Evolutionary conservation across 495 filamentous ascomycete species (phyloP).

Genomic region (Rostrohypoxylon terebratum): DNA sequence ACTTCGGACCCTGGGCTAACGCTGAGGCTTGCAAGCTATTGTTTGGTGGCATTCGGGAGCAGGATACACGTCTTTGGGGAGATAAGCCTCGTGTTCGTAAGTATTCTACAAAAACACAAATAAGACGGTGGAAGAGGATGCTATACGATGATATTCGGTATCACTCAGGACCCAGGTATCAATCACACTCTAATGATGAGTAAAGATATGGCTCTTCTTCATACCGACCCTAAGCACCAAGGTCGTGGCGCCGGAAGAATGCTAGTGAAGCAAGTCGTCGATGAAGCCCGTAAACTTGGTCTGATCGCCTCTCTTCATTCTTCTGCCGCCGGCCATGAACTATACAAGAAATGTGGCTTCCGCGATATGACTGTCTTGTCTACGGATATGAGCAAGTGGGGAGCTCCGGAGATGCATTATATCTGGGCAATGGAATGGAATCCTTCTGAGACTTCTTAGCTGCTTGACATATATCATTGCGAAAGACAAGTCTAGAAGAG

Average conservation of each 20-base stretch:
- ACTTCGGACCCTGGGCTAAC: slow-evolving; percentile 46
- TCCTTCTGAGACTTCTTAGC: slow-evolving; percentile 7
- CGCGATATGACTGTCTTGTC: slow-evolving; percentile 42
- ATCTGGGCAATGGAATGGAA: slow-evolving; percentile 39
- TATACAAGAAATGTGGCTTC: slow-evolving; percentile 51
- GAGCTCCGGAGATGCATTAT: slow-evolving; percentile 14
- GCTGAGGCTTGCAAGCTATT: slow-evolving; percentile 49
- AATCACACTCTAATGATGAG: not conserved
- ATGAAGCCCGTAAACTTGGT: slow-evolving; percentile 39
- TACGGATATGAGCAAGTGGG: slow-evolving; percentile 37
- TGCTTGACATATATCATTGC: not conserved
- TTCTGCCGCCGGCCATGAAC: slow-evolving; percentile 34
- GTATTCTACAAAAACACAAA: slow-evolving; percentile 14
- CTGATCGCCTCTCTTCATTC: slow-evolving; percentile 50
- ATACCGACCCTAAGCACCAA: slow-evolving; percentile 45
- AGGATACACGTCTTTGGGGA: slow-evolving; percentile 41
- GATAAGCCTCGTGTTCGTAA: slow-evolving; percentile 43
- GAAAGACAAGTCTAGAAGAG: too few relatives aligned
- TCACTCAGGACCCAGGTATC: too few relatives aligned
- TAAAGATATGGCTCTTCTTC: slow-evolving; percentile 45
- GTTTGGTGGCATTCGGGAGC: slow-evolving; percentile 43
- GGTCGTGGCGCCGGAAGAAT: slow-evolving; percentile 43
- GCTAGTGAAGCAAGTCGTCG: slow-evolving; percentile 40
- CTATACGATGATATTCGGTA: not conserved
- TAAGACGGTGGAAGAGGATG: not conserved